Base-by-base conservation (phyloP, 2,329 filamentous ascomycete genomes). In the Ascochyta viciae-villosae region DNA sequence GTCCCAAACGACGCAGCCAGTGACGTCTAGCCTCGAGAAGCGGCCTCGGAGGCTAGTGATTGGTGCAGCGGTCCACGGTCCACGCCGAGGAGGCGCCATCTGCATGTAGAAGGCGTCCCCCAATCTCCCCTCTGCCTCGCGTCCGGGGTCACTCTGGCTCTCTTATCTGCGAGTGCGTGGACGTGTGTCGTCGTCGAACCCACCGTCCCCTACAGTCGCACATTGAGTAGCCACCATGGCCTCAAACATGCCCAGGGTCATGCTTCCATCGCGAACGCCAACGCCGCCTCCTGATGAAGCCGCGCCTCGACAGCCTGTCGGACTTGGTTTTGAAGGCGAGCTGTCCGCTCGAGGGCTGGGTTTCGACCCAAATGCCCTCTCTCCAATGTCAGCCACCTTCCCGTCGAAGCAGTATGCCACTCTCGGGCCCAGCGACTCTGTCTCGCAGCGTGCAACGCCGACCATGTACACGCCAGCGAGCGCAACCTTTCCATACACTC, bases 201-300 rank as follows among this genome's bases (percentile, higher is more conserved):
- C 54, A 57, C 58, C 52, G 43, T 67, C 61, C 54, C 19, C 58
- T 62, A 52, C 51, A 50, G 60, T 48, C 33, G 48, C 53, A 51
- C 31, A 44, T 67, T 69, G 58, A 50, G 45, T 42, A 54, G 47
- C 62, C 50, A 64, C 60, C 65, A 89, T 89, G 87, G 85, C 85
- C 60, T 82, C 85, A 55, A 79, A 79, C 63, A 79, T 85, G 29
- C 83, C 85, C 47, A 81, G 29, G 12, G 7, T 86, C 60, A 85
- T 85, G 54, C 74, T 82, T 38, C 86, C 85, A 58, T 86, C 87
- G 52, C 81, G 85, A 64, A 88, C 87, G 29, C 86, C 86, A 12
- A 87, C 87, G 65, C 87, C 87, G 63, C 86, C 86, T 61, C 81
- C 83, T 67, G 79, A 81, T 50, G 82, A 85, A 62, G 78, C 82